These are phyloP conservation scores for Penstemon davidsonii DNA, from an alignment of 257 asterid genomes.

Conservation along the genomic window DNA sequence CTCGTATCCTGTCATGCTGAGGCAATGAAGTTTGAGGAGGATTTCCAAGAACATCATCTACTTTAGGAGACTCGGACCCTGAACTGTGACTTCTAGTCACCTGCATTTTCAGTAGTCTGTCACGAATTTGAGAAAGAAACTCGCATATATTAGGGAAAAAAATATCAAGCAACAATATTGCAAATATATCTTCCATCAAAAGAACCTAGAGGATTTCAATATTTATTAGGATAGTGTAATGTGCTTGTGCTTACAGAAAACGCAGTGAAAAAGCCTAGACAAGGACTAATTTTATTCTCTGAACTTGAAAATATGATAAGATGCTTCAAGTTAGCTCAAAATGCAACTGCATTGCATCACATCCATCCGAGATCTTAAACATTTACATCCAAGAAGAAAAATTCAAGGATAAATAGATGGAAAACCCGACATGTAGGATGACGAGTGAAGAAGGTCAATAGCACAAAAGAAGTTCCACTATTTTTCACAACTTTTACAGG, in stretches of 20 bases:
- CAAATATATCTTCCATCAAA: not conserved
- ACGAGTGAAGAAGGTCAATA: not conserved
- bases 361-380: not conserved
- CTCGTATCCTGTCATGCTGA: constrained; percentile 39
- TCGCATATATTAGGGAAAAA: constrained; percentile 1
- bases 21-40: constrained; percentile 36
- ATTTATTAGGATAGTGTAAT: not conserved
- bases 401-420: constrained; percentile 7
- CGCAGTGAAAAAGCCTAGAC: not conserved
- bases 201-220: not conserved
- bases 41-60: constrained; percentile 37
- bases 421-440: constrained; percentile 14
- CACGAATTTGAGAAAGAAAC: constrained; percentile 20
- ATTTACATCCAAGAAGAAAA: constrained; percentile 1
- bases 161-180: no score
- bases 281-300: not conserved
- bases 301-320: not conserved
- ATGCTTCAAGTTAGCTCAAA: no score
- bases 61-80: constrained; percentile 42
- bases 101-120: constrained; percentile 42
- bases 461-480: constrained; percentile 7
- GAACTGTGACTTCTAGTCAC: constrained; percentile 45
- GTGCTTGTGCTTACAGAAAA: not conserved
- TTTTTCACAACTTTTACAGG: not conserved
- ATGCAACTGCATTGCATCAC: not conserved